Evolutionary conservation across 257 asterid species (phyloP).

Genomic region (Capsicum rhomboideum): DNA sequence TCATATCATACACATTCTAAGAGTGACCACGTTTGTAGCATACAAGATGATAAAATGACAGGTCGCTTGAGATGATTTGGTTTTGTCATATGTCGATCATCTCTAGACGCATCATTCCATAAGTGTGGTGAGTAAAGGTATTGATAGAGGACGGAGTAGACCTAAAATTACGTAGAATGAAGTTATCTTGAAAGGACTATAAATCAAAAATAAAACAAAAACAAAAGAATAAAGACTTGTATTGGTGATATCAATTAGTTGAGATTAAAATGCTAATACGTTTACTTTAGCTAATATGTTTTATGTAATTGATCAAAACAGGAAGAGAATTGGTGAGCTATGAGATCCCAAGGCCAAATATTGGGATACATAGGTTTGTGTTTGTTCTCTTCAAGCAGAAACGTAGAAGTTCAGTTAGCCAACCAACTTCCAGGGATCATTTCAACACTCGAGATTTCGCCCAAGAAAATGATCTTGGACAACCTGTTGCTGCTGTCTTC

Average conservation of each 20-base stretch:
- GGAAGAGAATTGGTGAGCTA: conserved; percentile 61
- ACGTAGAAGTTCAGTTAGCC: conserved; percentile 44
- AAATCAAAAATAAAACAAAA: not conserved
- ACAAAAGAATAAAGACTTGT: not conserved
- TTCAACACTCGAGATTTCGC: conserved; percentile 67
- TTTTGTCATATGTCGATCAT: not conserved
- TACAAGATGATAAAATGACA: not conserved
- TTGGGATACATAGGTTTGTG: conserved; percentile 84
- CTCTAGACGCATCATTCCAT: not conserved
- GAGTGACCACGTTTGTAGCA: too few species aligned
- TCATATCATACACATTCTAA: not conserved
- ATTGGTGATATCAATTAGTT: not conserved
- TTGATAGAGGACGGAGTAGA: not conserved
- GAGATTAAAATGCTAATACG: too few species aligned
- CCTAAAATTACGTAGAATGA: not conserved
- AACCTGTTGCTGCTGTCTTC: conserved; percentile 88
- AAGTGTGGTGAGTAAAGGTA: not conserved
- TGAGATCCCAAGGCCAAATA: conserved; percentile 63
- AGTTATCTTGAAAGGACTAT: not conserved
- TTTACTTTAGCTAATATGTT: too few species aligned
- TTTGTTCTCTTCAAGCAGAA: conserved; percentile 63
- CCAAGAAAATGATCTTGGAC: conserved; percentile 56
- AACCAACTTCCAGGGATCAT: conserved; percentile 48
- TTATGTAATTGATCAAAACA: conserved; percentile 4
- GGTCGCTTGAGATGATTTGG: not conserved